Evolutionary conservation across 176 grass and related monocot genomes (phyloP).

Genomic region (Stipa capillata): DNA sequence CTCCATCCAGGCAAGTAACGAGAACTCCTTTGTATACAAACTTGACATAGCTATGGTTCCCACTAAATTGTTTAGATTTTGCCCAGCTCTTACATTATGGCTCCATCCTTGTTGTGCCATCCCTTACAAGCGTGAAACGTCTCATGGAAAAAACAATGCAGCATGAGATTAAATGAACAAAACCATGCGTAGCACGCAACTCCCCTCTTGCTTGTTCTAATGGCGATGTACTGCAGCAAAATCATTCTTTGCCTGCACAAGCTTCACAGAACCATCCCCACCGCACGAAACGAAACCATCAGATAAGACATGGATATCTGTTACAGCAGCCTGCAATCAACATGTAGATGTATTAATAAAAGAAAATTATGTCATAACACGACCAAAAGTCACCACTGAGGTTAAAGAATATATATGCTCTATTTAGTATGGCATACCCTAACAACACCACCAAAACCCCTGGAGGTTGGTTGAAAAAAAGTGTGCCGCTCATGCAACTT

Average conservation of each 20-base stretch:
- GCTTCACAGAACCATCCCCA: constrained; percentile 90
- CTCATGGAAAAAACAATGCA: neutral
- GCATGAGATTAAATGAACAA: constrained; percentile 9
- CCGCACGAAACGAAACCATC: constrained; percentile 83
- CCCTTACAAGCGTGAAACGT: neutral
- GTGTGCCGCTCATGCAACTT: constrained; percentile 94
- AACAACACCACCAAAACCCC: constrained; percentile 79
- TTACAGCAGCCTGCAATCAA: constrained; percentile 77
- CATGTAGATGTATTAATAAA: constrained; percentile 6
- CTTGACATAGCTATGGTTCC: neutral
- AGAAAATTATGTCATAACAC: constrained; percentile 9
- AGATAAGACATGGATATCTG: constrained; percentile 69
- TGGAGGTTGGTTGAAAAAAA: constrained; percentile 92
- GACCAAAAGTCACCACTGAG: neutral
- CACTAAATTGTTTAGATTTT: neutral
- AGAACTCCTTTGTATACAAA: neutral
- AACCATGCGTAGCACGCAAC: neutral
- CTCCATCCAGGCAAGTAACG: neutral
- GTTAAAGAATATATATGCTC: neutral
- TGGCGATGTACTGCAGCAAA: constrained; percentile 6
- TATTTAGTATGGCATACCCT: constrained; percentile 51
- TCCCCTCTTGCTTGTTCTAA: constrained; percentile 18
- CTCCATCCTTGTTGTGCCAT: neutral
- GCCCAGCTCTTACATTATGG: neutral
- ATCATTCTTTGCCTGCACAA: constrained; percentile 64